Evolutionary conservation across 2,329 filamentous ascomycete species (phyloP).

Genomic region (Beauveria caledonica): DNA sequence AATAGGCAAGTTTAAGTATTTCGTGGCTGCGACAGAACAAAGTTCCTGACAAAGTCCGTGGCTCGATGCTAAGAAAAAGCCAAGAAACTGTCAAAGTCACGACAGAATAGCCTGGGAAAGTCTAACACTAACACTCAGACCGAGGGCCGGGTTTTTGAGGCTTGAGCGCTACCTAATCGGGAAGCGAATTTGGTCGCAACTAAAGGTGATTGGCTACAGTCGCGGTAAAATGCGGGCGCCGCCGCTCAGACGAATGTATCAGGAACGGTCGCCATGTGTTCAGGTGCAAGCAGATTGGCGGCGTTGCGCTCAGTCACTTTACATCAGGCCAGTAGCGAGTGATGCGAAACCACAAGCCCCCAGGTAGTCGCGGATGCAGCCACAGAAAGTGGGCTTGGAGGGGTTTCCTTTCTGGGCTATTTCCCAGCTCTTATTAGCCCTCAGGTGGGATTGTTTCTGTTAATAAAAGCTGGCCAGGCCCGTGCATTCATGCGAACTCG

Average conservation of each 20-base stretch:
- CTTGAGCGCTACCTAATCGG: conserved; percentile 6
- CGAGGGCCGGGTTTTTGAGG: background rate
- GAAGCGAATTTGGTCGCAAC: background rate
- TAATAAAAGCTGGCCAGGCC: background rate
- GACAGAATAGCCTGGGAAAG: background rate
- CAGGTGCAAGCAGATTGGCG: background rate
- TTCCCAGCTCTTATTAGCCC: no score
- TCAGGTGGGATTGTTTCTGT: background rate
- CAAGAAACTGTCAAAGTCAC: background rate
- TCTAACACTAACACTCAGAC: background rate
- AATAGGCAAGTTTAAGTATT: background rate
- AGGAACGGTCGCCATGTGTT: background rate
- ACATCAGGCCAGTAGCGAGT: background rate
- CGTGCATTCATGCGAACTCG: conserved; percentile 5
- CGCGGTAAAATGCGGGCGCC: background rate
- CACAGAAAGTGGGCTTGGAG: background rate
- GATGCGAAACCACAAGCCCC: background rate
- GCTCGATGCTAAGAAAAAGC: background rate
- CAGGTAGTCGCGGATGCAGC: background rate
- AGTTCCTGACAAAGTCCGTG: no score
- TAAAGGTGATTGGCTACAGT: background rate
- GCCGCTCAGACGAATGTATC: conserved; percentile 5
- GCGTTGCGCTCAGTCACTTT: conserved; percentile 2
- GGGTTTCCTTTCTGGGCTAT: no score
- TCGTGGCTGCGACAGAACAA: background rate